These are phyloP conservation scores for Wallacemonas sp. DNA, from an alignment of 208 protist species.

Conservation along the genomic window DNA sequence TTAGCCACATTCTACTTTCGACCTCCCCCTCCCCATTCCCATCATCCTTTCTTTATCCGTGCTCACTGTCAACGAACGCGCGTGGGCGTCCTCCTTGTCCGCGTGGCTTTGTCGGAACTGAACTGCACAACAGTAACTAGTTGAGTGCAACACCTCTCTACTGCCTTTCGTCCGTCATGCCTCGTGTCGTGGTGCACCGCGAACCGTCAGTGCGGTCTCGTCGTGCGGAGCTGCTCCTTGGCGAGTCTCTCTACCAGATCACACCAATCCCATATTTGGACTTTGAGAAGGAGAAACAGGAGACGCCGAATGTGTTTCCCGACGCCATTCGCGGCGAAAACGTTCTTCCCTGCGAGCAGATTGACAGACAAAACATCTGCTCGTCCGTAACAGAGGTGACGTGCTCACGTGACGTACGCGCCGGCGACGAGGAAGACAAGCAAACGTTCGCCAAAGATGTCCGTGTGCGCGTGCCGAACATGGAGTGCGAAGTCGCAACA, in stretches of 20 bases:
- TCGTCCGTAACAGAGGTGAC: constrained; percentile 2
- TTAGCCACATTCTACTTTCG: too few species aligned
- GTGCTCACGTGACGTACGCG: too few species aligned
- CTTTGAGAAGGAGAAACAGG: constrained; percentile 8
- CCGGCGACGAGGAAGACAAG: constrained; percentile 1
- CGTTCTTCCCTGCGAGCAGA: background rate
- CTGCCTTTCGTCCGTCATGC: too few species aligned
- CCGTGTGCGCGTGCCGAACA: constrained; percentile 10
- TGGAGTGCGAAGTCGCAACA: constrained; percentile 15
- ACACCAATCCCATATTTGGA: constrained; percentile 3
- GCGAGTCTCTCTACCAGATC: background rate
- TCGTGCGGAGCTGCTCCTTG: background rate
- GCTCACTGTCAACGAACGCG: too few species aligned
- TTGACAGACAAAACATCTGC: background rate
- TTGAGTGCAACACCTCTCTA: too few species aligned
- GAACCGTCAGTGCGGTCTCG: background rate
- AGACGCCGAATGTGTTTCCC: background rate
- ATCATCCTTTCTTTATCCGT: too few species aligned
- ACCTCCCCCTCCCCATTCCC: too few species aligned
- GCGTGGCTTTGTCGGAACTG: too few species aligned
- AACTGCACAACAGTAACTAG: too few species aligned
- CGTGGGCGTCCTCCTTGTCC: too few species aligned
- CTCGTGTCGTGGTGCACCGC: background rate
- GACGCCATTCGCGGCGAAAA: background rate
- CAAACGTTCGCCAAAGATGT: background rate